Evolutionary conservation across 2,329 filamentous ascomycete species (phyloP).

Genomic region (Aspergillus amoenus): DNA sequence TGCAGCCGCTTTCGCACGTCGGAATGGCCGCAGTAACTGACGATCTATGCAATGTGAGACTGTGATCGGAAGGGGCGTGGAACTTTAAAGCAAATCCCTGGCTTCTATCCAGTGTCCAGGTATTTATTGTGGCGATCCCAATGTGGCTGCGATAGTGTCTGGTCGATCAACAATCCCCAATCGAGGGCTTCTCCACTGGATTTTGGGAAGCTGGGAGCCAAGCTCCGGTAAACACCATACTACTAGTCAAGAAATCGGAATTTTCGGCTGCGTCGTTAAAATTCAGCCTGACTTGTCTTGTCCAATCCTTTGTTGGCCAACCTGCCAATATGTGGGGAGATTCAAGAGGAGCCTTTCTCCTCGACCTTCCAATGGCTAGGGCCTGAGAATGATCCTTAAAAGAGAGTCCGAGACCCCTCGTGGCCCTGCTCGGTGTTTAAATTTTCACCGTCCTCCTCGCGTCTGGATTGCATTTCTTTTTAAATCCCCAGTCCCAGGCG

Average conservation of each 20-base stretch:
- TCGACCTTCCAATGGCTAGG: not conserved
- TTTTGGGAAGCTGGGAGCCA: not conserved
- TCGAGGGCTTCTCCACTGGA: not conserved
- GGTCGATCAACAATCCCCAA: not conserved
- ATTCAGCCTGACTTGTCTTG: not conserved
- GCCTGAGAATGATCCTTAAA: not conserved
- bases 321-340: not conserved
- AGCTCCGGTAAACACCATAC: not conserved
- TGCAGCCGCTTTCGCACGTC: not conserved
- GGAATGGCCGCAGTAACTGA: not conserved
- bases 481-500: not conserved
- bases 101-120: not conserved
- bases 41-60: not conserved
- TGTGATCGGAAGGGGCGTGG: not conserved
- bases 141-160: slow-evolving; percentile 4
- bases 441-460: not conserved
- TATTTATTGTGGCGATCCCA: slow-evolving; percentile 1
- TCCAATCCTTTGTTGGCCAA: not conserved
- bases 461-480: not conserved
- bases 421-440: no score
- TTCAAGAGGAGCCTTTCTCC: not conserved
- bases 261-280: not conserved
- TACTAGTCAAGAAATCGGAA: not conserved
- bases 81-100: no score
- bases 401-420: not conserved